Percentiles rank a stretch among this genome's conserved stretches.
phyloP scores from a whole-genome alignment of 306 rosid genomes.

The Hippophae rhamnoides region DNA sequence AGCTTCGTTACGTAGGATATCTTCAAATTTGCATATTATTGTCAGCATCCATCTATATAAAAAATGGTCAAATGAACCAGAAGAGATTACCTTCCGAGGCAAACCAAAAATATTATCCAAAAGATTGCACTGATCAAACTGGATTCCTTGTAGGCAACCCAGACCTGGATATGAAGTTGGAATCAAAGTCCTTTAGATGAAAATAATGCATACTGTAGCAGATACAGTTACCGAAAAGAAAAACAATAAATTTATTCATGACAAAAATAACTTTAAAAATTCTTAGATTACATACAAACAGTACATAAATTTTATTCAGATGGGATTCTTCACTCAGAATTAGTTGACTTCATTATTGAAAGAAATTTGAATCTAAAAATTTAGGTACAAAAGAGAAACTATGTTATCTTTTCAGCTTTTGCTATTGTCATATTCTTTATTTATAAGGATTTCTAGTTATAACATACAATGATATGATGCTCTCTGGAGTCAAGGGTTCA shows the following conservation, averaged over 20 bases:
- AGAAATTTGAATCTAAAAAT: too few relatives aligned
- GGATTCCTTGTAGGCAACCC: slow-evolving; percentile 78
- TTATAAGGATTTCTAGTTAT: too few relatives aligned
- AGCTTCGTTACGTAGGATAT: not conserved
- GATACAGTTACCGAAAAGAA: slow-evolving; percentile 3
- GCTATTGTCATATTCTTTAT: too few relatives aligned
- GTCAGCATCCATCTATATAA: not conserved
- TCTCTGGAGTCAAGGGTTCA: too few relatives aligned
- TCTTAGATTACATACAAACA: too few relatives aligned
- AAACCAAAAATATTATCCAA: slow-evolving; percentile 61
- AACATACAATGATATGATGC: too few relatives aligned
- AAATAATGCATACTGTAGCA: slow-evolving; percentile 5
- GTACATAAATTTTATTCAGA: too few relatives aligned
- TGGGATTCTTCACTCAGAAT: too few relatives aligned
- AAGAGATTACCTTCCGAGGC: slow-evolving; percentile 69
- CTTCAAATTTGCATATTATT: not conserved
- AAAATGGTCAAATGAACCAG: not conserved
- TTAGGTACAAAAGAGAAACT: too few relatives aligned
- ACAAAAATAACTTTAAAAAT: too few relatives aligned
- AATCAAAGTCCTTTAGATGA: slow-evolving; percentile 3
- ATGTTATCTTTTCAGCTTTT: too few relatives aligned
- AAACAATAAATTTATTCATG: not conserved
- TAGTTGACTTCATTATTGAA: too few relatives aligned
- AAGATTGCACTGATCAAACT: slow-evolving; percentile 43
- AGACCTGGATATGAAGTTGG: slow-evolving; percentile 43